Conservation (phyloP, 192 early-diverging fungal species). For the Helicostylum pulchrum region DNA sequence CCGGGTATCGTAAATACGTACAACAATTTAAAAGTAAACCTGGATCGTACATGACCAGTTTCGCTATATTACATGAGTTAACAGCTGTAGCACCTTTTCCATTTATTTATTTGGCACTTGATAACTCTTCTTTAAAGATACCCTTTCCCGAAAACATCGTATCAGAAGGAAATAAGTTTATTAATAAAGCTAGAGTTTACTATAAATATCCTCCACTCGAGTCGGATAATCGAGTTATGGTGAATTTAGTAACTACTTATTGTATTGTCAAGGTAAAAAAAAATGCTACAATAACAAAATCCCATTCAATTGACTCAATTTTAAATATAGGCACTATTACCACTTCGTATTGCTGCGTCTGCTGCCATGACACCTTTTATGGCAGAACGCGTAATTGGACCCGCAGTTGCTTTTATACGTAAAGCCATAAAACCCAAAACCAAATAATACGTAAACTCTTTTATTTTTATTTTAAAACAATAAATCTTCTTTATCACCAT, state of each 20-base stretch:
- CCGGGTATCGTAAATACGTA: slow-evolving; percentile 50
- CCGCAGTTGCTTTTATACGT: slow-evolving; percentile 22
- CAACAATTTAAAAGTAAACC: slow-evolving; percentile 63
- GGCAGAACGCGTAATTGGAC: slow-evolving; percentile 51
- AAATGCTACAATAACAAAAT: background rate
- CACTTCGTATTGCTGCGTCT: slow-evolving; percentile 58
- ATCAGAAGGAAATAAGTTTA: slow-evolving; percentile 54
- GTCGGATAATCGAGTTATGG: slow-evolving; percentile 50
- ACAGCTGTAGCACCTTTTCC: slow-evolving; percentile 83
- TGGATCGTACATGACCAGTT: slow-evolving; percentile 66
- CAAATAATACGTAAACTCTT: background rate
- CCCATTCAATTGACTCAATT: too few species aligned
- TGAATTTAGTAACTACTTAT: slow-evolving; percentile 78
- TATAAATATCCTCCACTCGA: slow-evolving; percentile 52
- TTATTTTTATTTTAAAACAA: slow-evolving; percentile 31
- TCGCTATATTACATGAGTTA: slow-evolving; percentile 83
- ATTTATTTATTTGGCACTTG: slow-evolving; percentile 65
- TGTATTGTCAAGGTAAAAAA: slow-evolving; percentile 71
- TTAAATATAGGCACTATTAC: slow-evolving; percentile 50
- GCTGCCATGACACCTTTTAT: slow-evolving; percentile 54
- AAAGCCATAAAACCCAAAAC: background rate
- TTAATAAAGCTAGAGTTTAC: slow-evolving; percentile 51
- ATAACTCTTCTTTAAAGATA: slow-evolving; percentile 48
- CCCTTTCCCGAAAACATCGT: slow-evolving; percentile 69
- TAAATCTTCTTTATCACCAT: slow-evolving; percentile 28